Evolutionary conservation across 495 filamentous ascomycete species (phyloP), one percentile per base, ranked within the genome.

Genomic region (Peziza echinospora): DNA sequence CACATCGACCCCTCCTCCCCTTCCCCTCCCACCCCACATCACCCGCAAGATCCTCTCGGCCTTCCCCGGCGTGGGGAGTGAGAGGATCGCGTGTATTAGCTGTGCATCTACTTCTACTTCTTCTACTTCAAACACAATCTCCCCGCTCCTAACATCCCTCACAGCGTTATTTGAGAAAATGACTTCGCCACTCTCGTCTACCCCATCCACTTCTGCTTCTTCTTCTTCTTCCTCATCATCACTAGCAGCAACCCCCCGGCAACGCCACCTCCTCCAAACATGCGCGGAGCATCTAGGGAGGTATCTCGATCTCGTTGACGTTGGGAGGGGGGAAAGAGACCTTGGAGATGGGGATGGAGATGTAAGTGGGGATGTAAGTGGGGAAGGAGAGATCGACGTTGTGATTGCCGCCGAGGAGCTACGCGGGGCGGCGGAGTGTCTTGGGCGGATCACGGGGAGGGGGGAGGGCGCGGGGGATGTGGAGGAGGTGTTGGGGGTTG

Each of bases 401-500:
- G 91, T 94, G 3, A 67, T 86, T 41, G 86, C 84, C n/a, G 91
- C 89, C 0, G 89, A 99, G 62, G 72, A 82, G 58, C 63, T 96
- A 45, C 80, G 89, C 25, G 72, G 71, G 41, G 86, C 87, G 11
- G 91, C 85, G 2, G 76, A 77, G 25, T 72, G 72, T 46, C 65
- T 99, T 9, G 79, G 82, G 2, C 75, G 76, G 52, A 92, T 94
- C 49, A 96, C 84, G 3, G 89, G 89, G 1, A 75, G 74, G 47
- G 89, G 86, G 2, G 81, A 82, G 48, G 43, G 53, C n/a, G 72
- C 71, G 37, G 85, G 84, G 1, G 89, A 99, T 69, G 83, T 99
- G 24, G 87, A 99, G 62, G 89, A 96, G 56, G 84, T 96, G 2
- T 63, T 99, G 49, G 91, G 91, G 1, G 87, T 96, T 30, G 85